These are phyloP conservation scores for Calonectria hongkongensis DNA, from an alignment of 2,329 filamentous ascomycete species.

Conservation along the genomic window DNA sequence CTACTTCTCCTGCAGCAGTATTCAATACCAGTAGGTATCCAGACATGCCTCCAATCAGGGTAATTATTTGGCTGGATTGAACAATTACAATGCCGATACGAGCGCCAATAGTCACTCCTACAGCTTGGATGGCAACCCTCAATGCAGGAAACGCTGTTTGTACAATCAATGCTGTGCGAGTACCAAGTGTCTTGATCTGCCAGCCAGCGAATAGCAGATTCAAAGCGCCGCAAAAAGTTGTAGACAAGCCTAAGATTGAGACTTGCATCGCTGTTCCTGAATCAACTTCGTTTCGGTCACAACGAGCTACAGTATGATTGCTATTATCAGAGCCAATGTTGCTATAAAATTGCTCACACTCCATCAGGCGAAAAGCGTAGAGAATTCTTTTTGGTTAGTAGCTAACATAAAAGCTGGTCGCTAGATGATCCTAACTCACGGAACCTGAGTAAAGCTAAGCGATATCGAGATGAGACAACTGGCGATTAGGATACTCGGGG, in stretches of 20 bases:
- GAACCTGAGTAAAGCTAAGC: slow-evolving; percentile 4
- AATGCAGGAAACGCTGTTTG: background rate
- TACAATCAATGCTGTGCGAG: background rate
- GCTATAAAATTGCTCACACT: slow-evolving; percentile 1
- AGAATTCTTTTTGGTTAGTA: background rate
- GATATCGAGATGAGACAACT: background rate
- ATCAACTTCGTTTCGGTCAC: background rate
- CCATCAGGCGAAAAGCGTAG: slow-evolving; percentile 1
- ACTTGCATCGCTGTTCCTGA: background rate
- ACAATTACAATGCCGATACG: background rate
- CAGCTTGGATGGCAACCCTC: background rate
- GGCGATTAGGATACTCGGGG: background rate
- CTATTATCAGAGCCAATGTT: no score
- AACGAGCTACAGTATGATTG: background rate
- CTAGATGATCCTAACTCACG: background rate
- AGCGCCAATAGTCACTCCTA: background rate
- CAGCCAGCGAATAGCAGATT: slow-evolving; percentile 1
- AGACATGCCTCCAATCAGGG: background rate
- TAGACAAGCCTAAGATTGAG: background rate
- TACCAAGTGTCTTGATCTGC: background rate
- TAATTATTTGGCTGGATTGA: background rate
- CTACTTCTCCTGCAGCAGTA: background rate
- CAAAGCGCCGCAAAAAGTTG: background rate
- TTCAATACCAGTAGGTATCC: slow-evolving; percentile 5
- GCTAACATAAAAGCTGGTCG: no score